Evolutionary conservation across 2,329 filamentous ascomycete species (phyloP), one percentile per base, ranked within the genome.

Genomic region (Fusarium concolor): DNA sequence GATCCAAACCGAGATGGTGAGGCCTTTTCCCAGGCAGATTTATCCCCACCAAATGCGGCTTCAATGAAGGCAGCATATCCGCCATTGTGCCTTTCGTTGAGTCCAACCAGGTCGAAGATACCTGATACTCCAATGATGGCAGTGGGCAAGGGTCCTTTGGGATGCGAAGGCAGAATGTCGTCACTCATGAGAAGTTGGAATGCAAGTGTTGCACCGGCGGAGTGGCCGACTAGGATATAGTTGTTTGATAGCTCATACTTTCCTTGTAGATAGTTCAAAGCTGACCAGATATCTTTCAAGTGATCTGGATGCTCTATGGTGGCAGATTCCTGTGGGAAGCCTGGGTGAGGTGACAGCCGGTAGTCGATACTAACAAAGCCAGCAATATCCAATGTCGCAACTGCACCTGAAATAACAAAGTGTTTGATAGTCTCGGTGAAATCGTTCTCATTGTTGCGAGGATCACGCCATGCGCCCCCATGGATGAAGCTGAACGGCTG

Each of bases 311-410:
- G 87, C 42, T 74, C 74, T 6, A 85, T 87, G 45, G 79, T 62
- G 22, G 59, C 45, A 28, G 75, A 62, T 46, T 77, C 74, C 46
- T 80, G 78, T 15, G 83, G 82, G 31, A 79, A 76, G 26, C 79
- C 79, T 5, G 86, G 84, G 47, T 83, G 74, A 6, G 85, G 81
- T 1, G 86, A 88, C 56, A 90, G 84, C 10, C 87, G 83, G 78
- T 90, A 90, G 72, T 89, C 86, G 57, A 90, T 78, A 43, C 88
- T 89, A 28, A 88, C 86, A 73, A 92, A 86, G 61, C 86, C 90
- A 22, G 86, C 85, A 58, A 92, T 80, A 47, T 78, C 75, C 26
- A 76, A 62, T 10, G 58, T 61, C 20, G 70, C 54, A 28, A 73
- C 62, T 26, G 75, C 62, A 28, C 68, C 66, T 7, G 70, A 73